Conservation (phyloP, 106 monocot genomes). For the Chionographis japonica region DNA sequence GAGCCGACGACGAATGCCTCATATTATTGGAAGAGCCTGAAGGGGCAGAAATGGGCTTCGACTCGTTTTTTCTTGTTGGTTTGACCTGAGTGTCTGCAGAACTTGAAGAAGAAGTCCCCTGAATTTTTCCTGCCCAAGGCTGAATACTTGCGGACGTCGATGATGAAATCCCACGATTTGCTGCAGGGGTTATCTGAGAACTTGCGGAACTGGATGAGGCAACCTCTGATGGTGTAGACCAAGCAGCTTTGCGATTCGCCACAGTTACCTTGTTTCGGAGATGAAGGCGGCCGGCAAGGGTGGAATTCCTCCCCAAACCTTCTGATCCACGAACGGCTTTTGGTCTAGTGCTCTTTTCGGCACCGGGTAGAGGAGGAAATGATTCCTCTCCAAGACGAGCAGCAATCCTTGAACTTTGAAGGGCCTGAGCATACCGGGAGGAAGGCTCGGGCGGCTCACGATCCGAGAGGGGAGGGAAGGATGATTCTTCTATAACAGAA, state of each 20-base stretch:
- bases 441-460: slow-evolving; percentile 43
- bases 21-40: slow-evolving; percentile 19
- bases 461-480: slow-evolving; percentile 75
- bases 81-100: slow-evolving; percentile 1
- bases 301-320: slow-evolving; percentile 20
- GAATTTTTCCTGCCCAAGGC: slow-evolving; percentile 12
- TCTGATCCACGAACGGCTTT: slow-evolving; percentile 21
- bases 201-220: slow-evolving; percentile 19
- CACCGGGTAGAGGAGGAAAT: slow-evolving; percentile 86
- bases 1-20: slow-evolving; percentile 59
- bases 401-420: slow-evolving; percentile 32
- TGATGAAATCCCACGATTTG: slow-evolving; percentile 2
- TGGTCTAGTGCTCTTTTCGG: slow-evolving; percentile 23
- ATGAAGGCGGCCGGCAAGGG: slow-evolving; percentile 44
- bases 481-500: slow-evolving; percentile 51
- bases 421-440: slow-evolving; percentile 54
- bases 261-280: slow-evolving; percentile 21
- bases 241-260: slow-evolving; percentile 19
- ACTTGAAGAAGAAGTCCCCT: slow-evolving; percentile 6
- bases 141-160: slow-evolving; percentile 17
- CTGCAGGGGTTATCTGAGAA: slow-evolving; percentile 15
- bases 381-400: slow-evolving; percentile 49
- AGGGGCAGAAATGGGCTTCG: slow-evolving; percentile 11
- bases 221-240: slow-evolving; percentile 8
- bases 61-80: slow-evolving; percentile 20